Conservation (phyloP, 805 yeast species). For the Metschnikowia sp. region DNA sequence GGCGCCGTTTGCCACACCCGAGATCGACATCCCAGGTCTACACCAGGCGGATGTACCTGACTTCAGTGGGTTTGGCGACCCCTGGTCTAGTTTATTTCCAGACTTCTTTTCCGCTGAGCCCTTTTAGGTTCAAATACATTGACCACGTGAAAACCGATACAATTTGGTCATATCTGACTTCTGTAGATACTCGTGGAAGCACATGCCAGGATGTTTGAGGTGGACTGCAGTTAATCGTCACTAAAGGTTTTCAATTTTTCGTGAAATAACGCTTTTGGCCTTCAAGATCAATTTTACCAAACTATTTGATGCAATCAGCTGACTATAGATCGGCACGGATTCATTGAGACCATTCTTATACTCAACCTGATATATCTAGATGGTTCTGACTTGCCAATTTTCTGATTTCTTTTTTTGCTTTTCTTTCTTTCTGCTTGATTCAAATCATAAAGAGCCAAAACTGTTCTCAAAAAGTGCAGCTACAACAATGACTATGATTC, state of each 20-base stretch:
- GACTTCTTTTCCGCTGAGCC: conserved; percentile 3
- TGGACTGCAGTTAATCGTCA: no score
- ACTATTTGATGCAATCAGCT: no score
- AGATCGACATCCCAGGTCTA: background rate
- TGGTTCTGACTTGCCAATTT: background rate
- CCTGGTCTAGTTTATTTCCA: conserved; percentile 11
- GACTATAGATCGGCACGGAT: no score
- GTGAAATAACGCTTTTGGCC: no score
- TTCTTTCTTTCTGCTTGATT: background rate
- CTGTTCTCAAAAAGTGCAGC: background rate
- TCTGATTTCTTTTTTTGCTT: background rate
- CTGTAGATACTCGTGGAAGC: no score
- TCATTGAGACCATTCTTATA: background rate
- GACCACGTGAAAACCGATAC: no score
- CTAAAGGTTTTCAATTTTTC: no score
- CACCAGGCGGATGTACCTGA: background rate
- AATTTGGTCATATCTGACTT: no score
- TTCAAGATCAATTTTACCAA: no score
- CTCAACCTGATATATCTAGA: background rate
- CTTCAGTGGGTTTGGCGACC: conserved; percentile 8
- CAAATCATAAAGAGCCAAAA: background rate
- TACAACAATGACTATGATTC: no score
- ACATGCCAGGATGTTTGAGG: no score
- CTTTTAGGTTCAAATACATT: no score
- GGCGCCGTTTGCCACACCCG: background rate